Conservation (phyloP, 2,329 filamentous ascomycete genomes). For the Xylariales sp. region DNA sequence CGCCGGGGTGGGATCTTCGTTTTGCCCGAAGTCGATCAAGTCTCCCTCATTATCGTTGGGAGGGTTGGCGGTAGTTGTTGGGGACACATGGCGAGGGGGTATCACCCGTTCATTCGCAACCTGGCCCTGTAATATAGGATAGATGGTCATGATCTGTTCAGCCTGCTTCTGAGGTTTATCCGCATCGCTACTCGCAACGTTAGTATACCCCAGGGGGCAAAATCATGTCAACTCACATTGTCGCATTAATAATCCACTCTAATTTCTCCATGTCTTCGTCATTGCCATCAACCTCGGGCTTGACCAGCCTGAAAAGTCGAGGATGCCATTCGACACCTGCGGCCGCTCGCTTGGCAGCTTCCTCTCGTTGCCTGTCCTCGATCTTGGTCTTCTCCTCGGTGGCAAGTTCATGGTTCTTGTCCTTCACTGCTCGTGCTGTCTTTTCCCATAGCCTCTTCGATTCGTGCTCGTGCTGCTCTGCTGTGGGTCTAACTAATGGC, state of each 20-base stretch:
- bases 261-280: constrained; percentile 89
- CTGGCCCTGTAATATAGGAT: constrained; percentile 86
- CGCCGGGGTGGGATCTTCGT: constrained; percentile 46
- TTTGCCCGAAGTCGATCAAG: constrained; percentile 69
- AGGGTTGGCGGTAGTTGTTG: constrained; percentile 33
- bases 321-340: constrained; percentile 89
- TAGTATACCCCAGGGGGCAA: constrained; percentile 17
- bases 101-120: constrained; percentile 64
- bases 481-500: constrained; percentile 78
- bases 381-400: constrained; percentile 97
- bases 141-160: constrained; percentile 87
- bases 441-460: constrained; percentile 88
- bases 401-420: constrained; percentile 86
- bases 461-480: constrained; percentile 90
- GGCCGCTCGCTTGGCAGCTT: constrained; percentile 82
- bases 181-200: constrained; percentile 58
- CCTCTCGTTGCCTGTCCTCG: constrained; percentile 90
- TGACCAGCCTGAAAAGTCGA: constrained; percentile 81
- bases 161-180: constrained; percentile 75
- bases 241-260: constrained; percentile 93
- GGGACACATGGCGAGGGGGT: constrained; percentile 62
- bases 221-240: constrained; percentile 69
- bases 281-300: constrained; percentile 73
- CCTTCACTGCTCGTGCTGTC: constrained; percentile 83
- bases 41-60: constrained; percentile 50